Conservation (phyloP, 1,139 yeast species). For the Saccharomyces hybrid region DNA sequence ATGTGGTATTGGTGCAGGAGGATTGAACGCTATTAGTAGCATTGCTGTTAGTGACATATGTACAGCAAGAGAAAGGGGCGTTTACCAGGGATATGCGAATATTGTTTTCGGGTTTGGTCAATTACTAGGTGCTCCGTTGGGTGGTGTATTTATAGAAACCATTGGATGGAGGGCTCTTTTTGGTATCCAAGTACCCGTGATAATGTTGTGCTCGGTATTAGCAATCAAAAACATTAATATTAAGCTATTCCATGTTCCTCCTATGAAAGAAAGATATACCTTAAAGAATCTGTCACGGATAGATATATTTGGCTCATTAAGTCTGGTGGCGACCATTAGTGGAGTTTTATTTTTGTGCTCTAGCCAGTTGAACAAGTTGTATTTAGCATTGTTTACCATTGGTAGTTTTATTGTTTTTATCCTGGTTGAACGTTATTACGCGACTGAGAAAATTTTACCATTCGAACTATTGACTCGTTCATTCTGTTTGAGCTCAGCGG, state of each 20-base stretch:
- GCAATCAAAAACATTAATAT: slow-evolving; percentile 27
- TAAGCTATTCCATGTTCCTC: slow-evolving; percentile 32
- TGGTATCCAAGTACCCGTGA: slow-evolving; percentile 56
- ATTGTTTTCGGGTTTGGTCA: slow-evolving; percentile 60
- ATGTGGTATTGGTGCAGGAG: slow-evolving; percentile 49
- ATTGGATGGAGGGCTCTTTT: slow-evolving; percentile 76
- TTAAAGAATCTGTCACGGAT: slow-evolving; percentile 49
- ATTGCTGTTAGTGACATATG: slow-evolving; percentile 45
- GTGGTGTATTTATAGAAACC: slow-evolving; percentile 63
- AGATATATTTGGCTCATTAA: slow-evolving; percentile 66
- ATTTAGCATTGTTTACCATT: slow-evolving; percentile 14
- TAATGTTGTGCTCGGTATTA: slow-evolving; percentile 38
- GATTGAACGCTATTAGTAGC: slow-evolving; percentile 40
- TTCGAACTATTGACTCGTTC: slow-evolving; percentile 26
- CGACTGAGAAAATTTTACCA: slow-evolving; percentile 30
- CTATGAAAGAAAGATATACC: slow-evolving; percentile 31
- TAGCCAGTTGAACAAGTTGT: slow-evolving; percentile 16
- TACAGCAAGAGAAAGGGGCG: slow-evolving; percentile 42
- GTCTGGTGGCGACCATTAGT: slow-evolving; percentile 50
- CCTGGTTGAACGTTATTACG: slow-evolving; percentile 24
- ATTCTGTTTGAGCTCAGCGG: slow-evolving; percentile 27
- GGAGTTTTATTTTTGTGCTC: slow-evolving; percentile 40
- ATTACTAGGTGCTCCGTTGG: slow-evolving; percentile 61
- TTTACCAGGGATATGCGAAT: slow-evolving; percentile 51
- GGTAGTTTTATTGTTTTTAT: slow-evolving; percentile 19